Percentiles rank a stretch among this genome's conserved stretches.
Evolutionary conservation across 768 basidiomycete species (phyloP).

Genomic region (Mrakia hoshinonis): DNA sequence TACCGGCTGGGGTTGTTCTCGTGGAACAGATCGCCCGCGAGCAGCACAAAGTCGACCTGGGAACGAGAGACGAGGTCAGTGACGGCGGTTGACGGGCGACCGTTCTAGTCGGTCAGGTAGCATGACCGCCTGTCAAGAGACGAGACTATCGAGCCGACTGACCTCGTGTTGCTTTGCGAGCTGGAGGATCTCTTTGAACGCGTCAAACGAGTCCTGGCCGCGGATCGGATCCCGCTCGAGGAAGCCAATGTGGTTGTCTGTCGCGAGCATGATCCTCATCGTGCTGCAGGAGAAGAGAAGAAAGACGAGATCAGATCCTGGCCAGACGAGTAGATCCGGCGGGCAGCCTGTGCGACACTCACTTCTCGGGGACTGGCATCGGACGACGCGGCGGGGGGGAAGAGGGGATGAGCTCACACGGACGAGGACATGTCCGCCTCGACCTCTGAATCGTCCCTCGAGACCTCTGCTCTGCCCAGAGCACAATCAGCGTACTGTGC

Average conservation of each 20-base stretch:
- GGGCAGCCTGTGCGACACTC: too few species aligned
- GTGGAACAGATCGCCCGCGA: conserved; percentile 94
- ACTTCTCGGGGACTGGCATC: background rate
- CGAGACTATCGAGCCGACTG: background rate
- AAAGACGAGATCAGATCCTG: background rate
- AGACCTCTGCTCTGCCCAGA: background rate
- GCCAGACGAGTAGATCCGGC: too few species aligned
- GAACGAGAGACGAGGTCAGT: background rate
- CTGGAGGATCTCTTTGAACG: conserved; percentile 87
- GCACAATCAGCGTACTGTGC: background rate
- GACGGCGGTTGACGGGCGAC: too few species aligned
- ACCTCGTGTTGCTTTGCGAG: conserved; percentile 64
- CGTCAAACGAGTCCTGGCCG: conserved; percentile 89
- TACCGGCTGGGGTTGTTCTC: conserved; percentile 92
- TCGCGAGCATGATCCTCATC: conserved; percentile 69
- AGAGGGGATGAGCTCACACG: background rate
- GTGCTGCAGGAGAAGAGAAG: conserved; percentile 32
- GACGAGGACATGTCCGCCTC: background rate
- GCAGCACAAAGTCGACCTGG: conserved; percentile 88
- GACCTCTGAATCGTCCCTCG: background rate
- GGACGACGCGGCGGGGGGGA: background rate
- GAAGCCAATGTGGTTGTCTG: conserved; percentile 94
- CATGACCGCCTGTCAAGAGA: background rate
- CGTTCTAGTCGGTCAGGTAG: background rate
- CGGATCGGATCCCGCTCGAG: conserved; percentile 87